Percentiles rank a stretch among this genome's conserved stretches.
These are phyloP conservation scores for Aspergillus ruber DNA, from an alignment of 2,329 filamentous ascomycete genomes.

Conservation along the genomic window DNA sequence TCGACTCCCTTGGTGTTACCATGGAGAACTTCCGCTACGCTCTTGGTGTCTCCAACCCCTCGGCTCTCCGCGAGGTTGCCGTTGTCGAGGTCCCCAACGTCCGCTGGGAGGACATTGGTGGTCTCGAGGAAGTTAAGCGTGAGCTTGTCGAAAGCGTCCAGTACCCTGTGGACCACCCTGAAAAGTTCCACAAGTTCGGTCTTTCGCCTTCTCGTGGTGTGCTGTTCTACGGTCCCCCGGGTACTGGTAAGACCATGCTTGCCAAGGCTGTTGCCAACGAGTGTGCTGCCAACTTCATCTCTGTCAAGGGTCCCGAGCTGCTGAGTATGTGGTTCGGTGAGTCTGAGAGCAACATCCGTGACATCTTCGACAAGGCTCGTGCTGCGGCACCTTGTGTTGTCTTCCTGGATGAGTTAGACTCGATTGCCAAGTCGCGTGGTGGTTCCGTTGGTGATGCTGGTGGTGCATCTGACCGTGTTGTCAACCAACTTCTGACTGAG, in stretches of 20 bases:
- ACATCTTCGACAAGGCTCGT: conserved; percentile 99
- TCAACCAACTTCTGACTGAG: conserved; percentile 98
- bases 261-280: conserved; percentile 99
- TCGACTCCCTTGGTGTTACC: conserved; percentile 95
- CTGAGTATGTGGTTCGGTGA: conserved; percentile 99
- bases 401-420: conserved; percentile 97
- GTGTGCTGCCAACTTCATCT: conserved; percentile 99
- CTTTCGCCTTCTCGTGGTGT: conserved; percentile 97
- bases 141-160: conserved; percentile 98
- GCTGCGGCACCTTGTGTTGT: conserved; percentile 97
- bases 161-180: conserved; percentile 97
- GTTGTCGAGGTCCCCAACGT: conserved; percentile 99
- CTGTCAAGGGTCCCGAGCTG: conserved; percentile 95
- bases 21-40: conserved; percentile 99
- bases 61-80: conserved; percentile 94
- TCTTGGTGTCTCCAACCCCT: conserved; percentile 96
- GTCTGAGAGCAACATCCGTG: conserved; percentile 98
- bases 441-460: conserved; percentile 93
- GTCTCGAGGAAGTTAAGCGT: conserved; percentile 96
- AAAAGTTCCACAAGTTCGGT: conserved; percentile 99
- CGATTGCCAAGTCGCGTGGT: conserved; percentile 98
- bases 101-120: conserved; percentile 99
- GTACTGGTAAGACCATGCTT: conserved; percentile 99
- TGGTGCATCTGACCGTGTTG: conserved; percentile 97
- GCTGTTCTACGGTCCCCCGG: conserved; percentile 95